Percentiles rank a stretch among this genome's conserved stretches.
phyloP scores from a whole-genome alignment of 306 rosid species.

The Chamaecrista fasciculata region DNA sequence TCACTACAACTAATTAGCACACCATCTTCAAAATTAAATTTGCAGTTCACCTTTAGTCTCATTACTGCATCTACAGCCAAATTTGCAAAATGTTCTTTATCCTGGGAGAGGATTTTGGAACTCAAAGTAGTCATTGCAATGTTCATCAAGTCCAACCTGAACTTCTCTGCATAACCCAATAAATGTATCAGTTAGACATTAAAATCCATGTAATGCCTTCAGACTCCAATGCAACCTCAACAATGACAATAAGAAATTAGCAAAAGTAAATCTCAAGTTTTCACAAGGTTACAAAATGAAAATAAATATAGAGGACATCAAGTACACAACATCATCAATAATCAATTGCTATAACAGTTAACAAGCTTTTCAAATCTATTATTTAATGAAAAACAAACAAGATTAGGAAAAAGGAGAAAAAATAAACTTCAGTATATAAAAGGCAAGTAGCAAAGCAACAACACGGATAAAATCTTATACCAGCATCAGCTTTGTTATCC shows the following conservation, averaged over 20 bases:
- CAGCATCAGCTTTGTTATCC: constrained; percentile 81
- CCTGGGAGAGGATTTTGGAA: constrained; percentile 95
- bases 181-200: constrained; percentile 16
- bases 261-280: neutral
- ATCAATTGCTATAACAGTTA: neutral
- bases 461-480: constrained; percentile 30
- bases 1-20: neutral
- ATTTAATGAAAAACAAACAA: neutral
- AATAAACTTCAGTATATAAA: neutral
- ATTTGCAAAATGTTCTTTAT: constrained; percentile 88
- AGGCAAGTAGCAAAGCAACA: neutral
- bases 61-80: constrained; percentile 94
- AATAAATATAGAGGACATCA: neutral
- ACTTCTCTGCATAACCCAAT: constrained; percentile 57
- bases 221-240: neutral
- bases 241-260: neutral
- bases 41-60: constrained; percentile 75
- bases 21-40: neutral
- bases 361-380: neutral
- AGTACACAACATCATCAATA: neutral
- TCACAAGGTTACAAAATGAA: neutral
- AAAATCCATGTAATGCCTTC: neutral
- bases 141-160: constrained; percentile 89
- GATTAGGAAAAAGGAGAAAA: constrained; percentile 3
- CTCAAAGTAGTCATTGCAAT: constrained; percentile 97